Base-by-base conservation (phyloP, 768 basidiomycete species). In the Amanita rubescens region DNA sequence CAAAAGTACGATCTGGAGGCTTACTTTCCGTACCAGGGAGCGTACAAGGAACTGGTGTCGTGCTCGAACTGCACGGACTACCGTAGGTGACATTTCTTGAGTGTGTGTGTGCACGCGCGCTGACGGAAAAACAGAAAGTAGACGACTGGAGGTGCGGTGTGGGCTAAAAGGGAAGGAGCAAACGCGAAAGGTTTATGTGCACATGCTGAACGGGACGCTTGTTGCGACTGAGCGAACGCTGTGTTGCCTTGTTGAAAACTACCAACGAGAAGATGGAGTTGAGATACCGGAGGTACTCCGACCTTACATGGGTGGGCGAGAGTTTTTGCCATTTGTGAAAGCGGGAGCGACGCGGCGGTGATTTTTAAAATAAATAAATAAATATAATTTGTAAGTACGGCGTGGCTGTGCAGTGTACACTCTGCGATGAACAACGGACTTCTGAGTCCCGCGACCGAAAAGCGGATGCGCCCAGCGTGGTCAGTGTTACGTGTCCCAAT, bases 61-160 rank as follows among this genome's bases (percentile, higher is more conserved):
- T 94, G 93, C 68, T 94, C 91, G 65, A 99, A 99, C 68, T 99
- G 96, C 73, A 97, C 95, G 19, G 96, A 98, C 67, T 98, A 99
- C 69, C 96, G 95, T 98, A 65, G 72, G 91, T 81, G 22, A 6
- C 11, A 5, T 25, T 7, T 15, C 49, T 25, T 11, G 12, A 14
- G 33, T 27, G 7, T 46, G 15, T 11, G 15, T 35, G n/a, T n/a
- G n/a, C n/a, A 15, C 9, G 7, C n/a, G 42, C 50, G 8, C 49
- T 54, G 35, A 55, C 42, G 25, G n/a, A 50, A 39, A 50, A 42
- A 15, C 66, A 98, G 95, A 99, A 78, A 86, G 86, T 62, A 82
- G 96, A 63, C 80, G 90, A 54, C 79, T 99, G 49, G 96, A 99
- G 67, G 85, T 99, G 22, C 81, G 93, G 41, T 93, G 93, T 63